Conservation (phyloP, 495 filamentous ascomycete species). For the Bryoglossum gracile region DNA sequence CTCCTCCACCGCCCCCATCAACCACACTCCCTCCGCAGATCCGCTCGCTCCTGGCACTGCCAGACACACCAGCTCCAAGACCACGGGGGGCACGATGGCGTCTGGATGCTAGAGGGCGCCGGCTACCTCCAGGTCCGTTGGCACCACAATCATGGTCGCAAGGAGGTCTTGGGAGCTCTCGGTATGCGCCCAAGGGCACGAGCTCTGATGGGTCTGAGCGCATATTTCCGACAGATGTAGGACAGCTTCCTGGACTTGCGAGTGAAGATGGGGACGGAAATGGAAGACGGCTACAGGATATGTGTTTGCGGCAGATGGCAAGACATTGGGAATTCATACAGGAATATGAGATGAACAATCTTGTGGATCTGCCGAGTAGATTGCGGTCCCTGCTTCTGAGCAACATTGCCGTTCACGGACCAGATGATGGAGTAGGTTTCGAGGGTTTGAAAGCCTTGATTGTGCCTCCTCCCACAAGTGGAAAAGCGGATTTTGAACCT, state of each 20-base stretch:
- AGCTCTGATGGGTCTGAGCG: conserved; percentile 20
- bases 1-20: conserved; percentile 11
- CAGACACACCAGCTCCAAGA: conserved; percentile 42
- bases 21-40: conserved; percentile 42
- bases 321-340: conserved; percentile 62
- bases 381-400: conserved; percentile 55
- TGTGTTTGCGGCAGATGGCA: conserved; percentile 52
- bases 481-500: conserved; percentile 21
- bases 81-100: conserved; percentile 20
- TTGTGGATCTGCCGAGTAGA: conserved; percentile 54
- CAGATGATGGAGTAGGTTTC: conserved; percentile 37
- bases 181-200: conserved; percentile 11
- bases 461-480: not conserved
- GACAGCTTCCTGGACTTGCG: conserved; percentile 36
- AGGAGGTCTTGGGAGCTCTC: conserved; percentile 34
- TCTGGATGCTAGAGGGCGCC: conserved; percentile 36
- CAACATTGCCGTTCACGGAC: conserved; percentile 51
- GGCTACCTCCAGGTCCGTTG: conserved; percentile 57
- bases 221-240: conserved; percentile 20
- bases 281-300: conserved; percentile 43
- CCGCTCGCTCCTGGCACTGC: conserved; percentile 56
- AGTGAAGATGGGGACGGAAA: conserved; percentile 34
- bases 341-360: conserved; percentile 57
- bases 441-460: conserved; percentile 29
- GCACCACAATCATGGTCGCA: conserved; percentile 72